Evolutionary conservation across 1,284 basidiomycete genomes (phyloP), one percentile per base, ranked within the genome.

Genomic region (Trichosporon inkin): DNA sequence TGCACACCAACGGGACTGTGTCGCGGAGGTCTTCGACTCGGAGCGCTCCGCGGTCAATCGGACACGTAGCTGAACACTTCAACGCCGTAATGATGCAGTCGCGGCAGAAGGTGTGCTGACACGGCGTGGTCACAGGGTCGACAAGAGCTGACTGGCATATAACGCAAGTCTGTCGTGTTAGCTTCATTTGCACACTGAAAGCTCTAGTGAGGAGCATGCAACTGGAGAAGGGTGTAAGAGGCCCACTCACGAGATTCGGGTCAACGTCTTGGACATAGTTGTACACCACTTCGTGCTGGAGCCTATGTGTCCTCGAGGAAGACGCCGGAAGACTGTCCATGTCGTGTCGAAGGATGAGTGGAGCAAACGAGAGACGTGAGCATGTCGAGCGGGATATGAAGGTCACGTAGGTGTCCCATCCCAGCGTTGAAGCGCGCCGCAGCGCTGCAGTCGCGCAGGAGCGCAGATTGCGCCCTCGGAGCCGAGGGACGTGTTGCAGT

Each of bases 91-190:
- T 69, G 64, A 92, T 89, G 70, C 90, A 92, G 37, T 85, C 85
- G 20, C 80, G 79, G 73, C 90, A 93, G 74, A 92, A 92, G 0
- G 89, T 92, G 72, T 93, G 90, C 60, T 84, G 82, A 70, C 90
- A 92, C 22, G 79, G 64, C 0, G 74, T 83, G 1, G 88, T 86
- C 4, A 83, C 83, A 10, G 90, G 90, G 34, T 90, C 83, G 17
- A 85, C 78, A 68, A 92, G 89, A 2, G 90, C 89, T 51, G 83
- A 88, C 85, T 84, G 85, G 78, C 90, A 92, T 67, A 92, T 90
- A 65, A 89, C 90, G 70, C 90, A 92, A 55, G 88, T 81, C 85
- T 89, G 67, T n/a, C n/a, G 16, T 11, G 57, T 58, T 8, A 58
- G 57, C 17, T 28, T 6, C 10, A 13, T 32, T n/a, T n/a, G n/a